phyloP scores from a whole-genome alignment of 1,284 basidiomycete genomes.

The Cystobasidium pallidum region DNA sequence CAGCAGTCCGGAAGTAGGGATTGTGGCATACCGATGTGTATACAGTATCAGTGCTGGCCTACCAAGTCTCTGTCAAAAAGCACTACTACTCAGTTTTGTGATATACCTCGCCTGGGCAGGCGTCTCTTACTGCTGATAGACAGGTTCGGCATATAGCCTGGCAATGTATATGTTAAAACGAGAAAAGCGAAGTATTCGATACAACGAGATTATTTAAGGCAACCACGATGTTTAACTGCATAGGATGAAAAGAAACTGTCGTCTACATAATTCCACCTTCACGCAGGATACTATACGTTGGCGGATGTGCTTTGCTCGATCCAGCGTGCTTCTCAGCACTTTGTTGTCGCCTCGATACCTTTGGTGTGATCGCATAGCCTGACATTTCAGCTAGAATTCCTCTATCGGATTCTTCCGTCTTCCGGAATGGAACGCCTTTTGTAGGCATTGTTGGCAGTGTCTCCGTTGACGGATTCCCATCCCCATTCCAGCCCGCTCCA shows the following conservation, averaged over 20 bases:
- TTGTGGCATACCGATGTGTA: too few species aligned
- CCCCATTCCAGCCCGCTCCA: neutral
- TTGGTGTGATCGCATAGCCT: constrained; percentile 1
- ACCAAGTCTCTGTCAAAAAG: too few species aligned
- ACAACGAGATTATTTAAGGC: constrained; percentile 12
- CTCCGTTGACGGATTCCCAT: neutral
- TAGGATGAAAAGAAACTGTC: too few species aligned
- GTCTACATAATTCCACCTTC: neutral
- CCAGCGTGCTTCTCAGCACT: neutral
- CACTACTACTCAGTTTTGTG: too few species aligned
- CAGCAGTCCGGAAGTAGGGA: too few species aligned
- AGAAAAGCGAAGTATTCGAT: neutral
- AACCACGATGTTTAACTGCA: neutral
- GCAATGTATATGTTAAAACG: too few species aligned
- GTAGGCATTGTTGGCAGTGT: neutral
- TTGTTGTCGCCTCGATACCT: neutral
- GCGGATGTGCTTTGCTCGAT: neutral
- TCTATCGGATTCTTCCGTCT: neutral
- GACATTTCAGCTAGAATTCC: constrained; percentile 18
- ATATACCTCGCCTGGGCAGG: too few species aligned
- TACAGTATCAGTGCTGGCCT: too few species aligned
- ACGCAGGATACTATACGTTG: neutral
- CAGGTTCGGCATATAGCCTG: too few species aligned
- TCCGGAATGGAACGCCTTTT: neutral
- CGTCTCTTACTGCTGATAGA: too few species aligned